A percentile compares a stretch with the other conserved stretches of the same genome.
phyloP scores from a whole-genome alignment of 192 early-diverging fungal genomes.

The Diversispora epigaea region DNA sequence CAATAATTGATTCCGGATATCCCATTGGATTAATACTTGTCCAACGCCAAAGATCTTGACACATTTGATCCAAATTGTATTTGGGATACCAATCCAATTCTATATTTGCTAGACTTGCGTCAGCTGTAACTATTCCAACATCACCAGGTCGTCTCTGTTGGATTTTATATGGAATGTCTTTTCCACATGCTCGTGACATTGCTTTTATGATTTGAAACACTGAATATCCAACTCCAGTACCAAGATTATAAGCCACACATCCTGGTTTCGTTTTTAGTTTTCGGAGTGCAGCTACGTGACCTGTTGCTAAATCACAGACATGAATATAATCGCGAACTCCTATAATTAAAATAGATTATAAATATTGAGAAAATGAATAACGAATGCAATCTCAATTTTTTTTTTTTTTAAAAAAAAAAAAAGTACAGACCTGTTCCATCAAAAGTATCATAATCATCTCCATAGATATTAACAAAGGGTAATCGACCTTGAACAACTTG shows the following conservation, averaged over 20 bases:
- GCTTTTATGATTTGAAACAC: constrained; percentile 90
- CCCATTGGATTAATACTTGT: constrained; percentile 53
- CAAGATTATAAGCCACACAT: constrained; percentile 84
- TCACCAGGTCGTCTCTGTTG: constrained; percentile 52
- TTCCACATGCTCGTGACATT: constrained; percentile 74
- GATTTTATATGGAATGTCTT: constrained; percentile 75
- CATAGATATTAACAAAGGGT: constrained; percentile 84
- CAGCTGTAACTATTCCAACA: constrained; percentile 53
- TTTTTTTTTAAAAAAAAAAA: constrained; percentile 3
- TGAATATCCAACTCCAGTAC: constrained; percentile 88
- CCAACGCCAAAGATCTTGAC: constrained; percentile 60
- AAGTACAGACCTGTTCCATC: constrained; percentile 74
- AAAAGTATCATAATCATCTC: constrained; percentile 85
- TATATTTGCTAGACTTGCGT: constrained; percentile 49
- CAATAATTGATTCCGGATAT: constrained; percentile 24
- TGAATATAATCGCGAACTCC: constrained; percentile 95
- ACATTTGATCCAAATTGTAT: constrained; percentile 57
- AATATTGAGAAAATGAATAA: not conserved
- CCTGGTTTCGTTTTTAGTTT: constrained; percentile 65
- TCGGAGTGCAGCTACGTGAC: constrained; percentile 81
- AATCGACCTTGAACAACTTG: constrained; percentile 85
- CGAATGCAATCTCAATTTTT: not conserved
- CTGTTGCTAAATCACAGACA: constrained; percentile 88
- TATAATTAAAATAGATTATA: not conserved
- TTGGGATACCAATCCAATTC: constrained; percentile 53